phyloP scores from a whole-genome alignment of 2,329 filamentous ascomycete species.

The Lasiodiplodia theobromae region DNA sequence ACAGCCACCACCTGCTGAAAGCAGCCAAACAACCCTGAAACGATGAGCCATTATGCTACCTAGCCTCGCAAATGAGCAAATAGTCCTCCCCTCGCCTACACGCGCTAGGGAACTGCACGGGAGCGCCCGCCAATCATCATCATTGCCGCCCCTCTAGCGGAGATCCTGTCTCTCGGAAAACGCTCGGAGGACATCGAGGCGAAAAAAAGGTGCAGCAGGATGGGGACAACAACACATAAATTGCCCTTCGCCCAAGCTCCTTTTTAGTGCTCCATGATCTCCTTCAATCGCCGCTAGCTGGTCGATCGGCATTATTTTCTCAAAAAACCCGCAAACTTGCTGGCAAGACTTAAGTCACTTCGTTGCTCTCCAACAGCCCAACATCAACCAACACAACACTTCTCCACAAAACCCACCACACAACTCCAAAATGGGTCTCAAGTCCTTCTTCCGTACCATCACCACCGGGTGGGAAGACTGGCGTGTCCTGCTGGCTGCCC shows the following conservation, averaged over 20 bases:
- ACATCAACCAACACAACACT: neutral
- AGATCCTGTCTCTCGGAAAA: constrained; percentile 22
- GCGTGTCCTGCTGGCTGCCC: constrained; percentile 38
- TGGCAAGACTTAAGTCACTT: neutral
- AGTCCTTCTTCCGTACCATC: constrained; percentile 19
- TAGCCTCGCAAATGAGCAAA: constrained; percentile 14
- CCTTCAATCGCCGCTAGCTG: neutral
- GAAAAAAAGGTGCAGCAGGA: neutral
- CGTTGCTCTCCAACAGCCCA: neutral
- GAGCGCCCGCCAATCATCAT: constrained; percentile 23
- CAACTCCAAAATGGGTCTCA: constrained; percentile 21
- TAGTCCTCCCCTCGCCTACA: neutral
- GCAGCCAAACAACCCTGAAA: neutral
- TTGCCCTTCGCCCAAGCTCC: constrained; percentile 9
- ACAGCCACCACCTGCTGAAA: neutral
- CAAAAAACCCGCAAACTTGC: neutral
- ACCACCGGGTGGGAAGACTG: constrained; percentile 29
- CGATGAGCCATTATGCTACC: neutral
- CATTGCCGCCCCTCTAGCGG: constrained; percentile 4
- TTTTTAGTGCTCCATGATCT: neutral
- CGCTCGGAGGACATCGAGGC: neutral
- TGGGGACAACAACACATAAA: constrained; percentile 10
- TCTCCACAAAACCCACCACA: neutral
- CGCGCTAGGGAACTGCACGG: constrained; percentile 5
- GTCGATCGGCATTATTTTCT: neutral